Conservation (phyloP, 768 basidiomycete species). For the Phanerodontia chrysosporium region DNA sequence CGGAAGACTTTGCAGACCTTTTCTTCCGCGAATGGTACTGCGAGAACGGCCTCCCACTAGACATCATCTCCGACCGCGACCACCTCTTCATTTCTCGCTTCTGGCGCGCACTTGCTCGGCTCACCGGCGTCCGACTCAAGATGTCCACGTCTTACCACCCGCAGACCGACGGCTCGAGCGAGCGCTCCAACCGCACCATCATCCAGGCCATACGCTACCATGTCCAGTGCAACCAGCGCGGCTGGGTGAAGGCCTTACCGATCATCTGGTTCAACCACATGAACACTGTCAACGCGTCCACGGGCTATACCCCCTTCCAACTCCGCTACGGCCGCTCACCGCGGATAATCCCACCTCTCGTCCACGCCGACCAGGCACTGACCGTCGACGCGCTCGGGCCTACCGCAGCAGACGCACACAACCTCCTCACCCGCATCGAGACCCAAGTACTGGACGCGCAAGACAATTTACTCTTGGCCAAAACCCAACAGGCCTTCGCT, state of each 20-base stretch:
- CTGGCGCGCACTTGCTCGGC: slow-evolving; percentile 27
- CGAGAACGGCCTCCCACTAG: slow-evolving; percentile 16
- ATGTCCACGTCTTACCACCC: slow-evolving; percentile 35
- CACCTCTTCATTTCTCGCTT: slow-evolving; percentile 30
- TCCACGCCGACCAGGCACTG: too few species aligned
- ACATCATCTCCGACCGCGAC: slow-evolving; percentile 27
- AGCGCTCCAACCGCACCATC: slow-evolving; percentile 27
- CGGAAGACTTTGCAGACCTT: slow-evolving; percentile 13
- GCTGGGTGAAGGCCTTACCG: slow-evolving; percentile 15
- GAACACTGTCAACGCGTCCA: slow-evolving; percentile 20
- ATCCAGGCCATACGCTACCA: slow-evolving; percentile 20
- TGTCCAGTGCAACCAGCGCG: slow-evolving; percentile 18
- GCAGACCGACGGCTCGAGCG: slow-evolving; percentile 32
- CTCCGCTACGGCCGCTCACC: slow-evolving; percentile 16
- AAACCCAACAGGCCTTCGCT: slow-evolving; percentile 14
- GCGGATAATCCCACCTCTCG: slow-evolving; percentile 17
- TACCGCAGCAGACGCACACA: not conserved
- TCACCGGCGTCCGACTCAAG: slow-evolving; percentile 25
- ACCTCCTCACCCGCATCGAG: slow-evolving; percentile 11
- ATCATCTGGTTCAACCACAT: slow-evolving; percentile 23
- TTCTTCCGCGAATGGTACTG: slow-evolving; percentile 28
- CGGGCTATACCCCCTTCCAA: slow-evolving; percentile 21
- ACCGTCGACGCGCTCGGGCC: too few species aligned
- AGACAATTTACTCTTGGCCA: slow-evolving; percentile 30
- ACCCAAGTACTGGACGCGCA: slow-evolving; percentile 27